Percentiles rank a stretch among this genome's conserved stretches.
These are phyloP conservation scores for Pseudevernia furfuracea DNA, from an alignment of 495 filamentous ascomycete genomes.

Conservation along the genomic window DNA sequence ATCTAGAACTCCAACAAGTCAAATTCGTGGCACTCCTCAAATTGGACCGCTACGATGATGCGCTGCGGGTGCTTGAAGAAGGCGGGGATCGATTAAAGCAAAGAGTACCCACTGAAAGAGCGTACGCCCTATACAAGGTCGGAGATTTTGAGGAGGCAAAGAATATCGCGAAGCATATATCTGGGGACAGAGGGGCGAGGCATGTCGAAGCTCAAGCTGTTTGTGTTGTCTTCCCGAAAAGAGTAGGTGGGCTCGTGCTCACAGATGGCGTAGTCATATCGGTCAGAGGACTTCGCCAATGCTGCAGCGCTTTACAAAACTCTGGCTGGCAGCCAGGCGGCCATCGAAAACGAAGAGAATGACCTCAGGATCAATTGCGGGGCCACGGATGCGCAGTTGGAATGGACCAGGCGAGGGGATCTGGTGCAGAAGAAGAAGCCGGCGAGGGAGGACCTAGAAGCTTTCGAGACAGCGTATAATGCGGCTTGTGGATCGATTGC, in stretches of 20 bases:
- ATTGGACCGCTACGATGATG: slow-evolving; percentile 89
- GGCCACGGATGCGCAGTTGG: slow-evolving; percentile 76
- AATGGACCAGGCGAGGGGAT: slow-evolving; percentile 62
- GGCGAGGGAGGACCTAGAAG: slow-evolving; percentile 69
- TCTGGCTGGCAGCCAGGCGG: slow-evolving; percentile 42
- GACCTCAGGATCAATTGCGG: slow-evolving; percentile 80
- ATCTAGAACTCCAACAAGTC: slow-evolving; percentile 63
- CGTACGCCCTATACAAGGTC: slow-evolving; percentile 86
- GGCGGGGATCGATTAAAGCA: slow-evolving; percentile 61
- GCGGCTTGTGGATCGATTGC: slow-evolving; percentile 81
- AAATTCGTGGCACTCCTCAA: slow-evolving; percentile 82
- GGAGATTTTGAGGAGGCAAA: slow-evolving; percentile 68
- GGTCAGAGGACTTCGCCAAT: slow-evolving; percentile 69
- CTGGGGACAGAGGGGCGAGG: slow-evolving; percentile 52
- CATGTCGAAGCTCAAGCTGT: slow-evolving; percentile 88
- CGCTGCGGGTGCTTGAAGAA: slow-evolving; percentile 66
- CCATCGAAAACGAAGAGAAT: slow-evolving; percentile 61
- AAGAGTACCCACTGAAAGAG: slow-evolving; percentile 65
- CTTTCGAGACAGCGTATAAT: slow-evolving; percentile 92
- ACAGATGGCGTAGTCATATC: slow-evolving; percentile 52
- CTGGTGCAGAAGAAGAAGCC: slow-evolving; percentile 49
- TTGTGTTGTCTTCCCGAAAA: slow-evolving; percentile 28
- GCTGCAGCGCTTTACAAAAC: slow-evolving; percentile 62
- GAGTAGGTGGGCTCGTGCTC: slow-evolving; percentile 12
- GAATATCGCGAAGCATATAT: slow-evolving; percentile 44